Percentiles rank a stretch among this genome's conserved stretches.
Evolutionary conservation across 2,329 filamentous ascomycete genomes (phyloP).

Genomic region (Dryadomyces quercus-mongolicae): DNA sequence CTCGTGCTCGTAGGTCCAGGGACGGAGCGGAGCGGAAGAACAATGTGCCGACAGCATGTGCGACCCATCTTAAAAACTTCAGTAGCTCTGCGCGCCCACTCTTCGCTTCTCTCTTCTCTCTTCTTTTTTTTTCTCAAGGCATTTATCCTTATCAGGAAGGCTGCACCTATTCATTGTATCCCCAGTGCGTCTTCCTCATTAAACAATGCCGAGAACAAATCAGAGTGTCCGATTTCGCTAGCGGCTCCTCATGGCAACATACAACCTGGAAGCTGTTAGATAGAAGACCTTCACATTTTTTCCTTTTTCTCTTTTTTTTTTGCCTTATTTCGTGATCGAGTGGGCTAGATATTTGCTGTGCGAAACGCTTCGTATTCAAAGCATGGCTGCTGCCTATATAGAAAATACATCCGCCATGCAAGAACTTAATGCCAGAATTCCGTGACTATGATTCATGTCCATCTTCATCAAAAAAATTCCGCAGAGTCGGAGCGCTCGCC

Average conservation of each 20-base stretch:
- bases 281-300: constrained; percentile 14
- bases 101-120: constrained; percentile 20
- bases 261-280: constrained; percentile 15
- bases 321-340: too few relatives aligned
- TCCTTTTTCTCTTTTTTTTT: neutral
- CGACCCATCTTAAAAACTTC: neutral
- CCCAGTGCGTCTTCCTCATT: constrained; percentile 85
- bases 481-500: neutral
- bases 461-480: neutral
- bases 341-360: neutral
- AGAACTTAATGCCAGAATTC: neutral
- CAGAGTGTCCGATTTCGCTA: constrained; percentile 92
- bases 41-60: neutral
- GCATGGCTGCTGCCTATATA: neutral
- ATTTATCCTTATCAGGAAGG: constrained; percentile 74
- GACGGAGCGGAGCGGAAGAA: constrained; percentile 7
- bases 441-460: too few relatives aligned
- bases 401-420: neutral
- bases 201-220: constrained; percentile 70
- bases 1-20: too few relatives aligned
- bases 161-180: constrained; percentile 10
- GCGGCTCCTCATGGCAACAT: constrained; percentile 54
- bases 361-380: neutral
- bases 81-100: neutral
- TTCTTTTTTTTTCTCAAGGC: constrained; percentile 39